phyloP scores from a whole-genome alignment of 202 grass and related monocot genomes.

The Panicum hallii region DNA sequence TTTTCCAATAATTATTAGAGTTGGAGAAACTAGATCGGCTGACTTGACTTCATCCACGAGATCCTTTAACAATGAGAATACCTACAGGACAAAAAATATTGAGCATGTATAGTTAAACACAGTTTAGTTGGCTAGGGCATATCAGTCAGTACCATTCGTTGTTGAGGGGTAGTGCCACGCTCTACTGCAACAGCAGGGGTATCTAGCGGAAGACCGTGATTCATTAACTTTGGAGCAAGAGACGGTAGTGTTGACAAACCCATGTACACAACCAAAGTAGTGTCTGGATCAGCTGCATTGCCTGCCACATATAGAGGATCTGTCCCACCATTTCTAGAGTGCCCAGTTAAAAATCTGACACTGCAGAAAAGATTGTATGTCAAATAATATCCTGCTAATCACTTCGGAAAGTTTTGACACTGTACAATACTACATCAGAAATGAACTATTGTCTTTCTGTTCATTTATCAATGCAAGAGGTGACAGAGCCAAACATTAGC shows the following conservation, averaged over 20 bases:
- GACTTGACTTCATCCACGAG: conserved; percentile 73
- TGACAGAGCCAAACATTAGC: conserved; percentile 10
- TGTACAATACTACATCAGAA: conserved; percentile 9
- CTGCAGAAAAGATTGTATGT: conserved; percentile 57
- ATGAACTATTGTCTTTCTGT: neutral
- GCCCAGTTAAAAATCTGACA: conserved; percentile 95
- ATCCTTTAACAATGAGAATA: conserved; percentile 75
- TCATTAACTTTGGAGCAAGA: conserved; percentile 81
- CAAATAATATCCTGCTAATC: neutral
- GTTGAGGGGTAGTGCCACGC: conserved; percentile 86
- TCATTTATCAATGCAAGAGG: conserved; percentile 8
- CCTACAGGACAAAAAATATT: conserved; percentile 54
- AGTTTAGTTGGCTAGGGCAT: neutral
- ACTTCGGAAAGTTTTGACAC: neutral
- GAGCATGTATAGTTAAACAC: neutral
- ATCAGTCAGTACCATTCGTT: conserved; percentile 62
- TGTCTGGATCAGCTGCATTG: conserved; percentile 86
- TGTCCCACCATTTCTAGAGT: conserved; percentile 96
- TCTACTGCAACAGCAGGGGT: conserved; percentile 93
- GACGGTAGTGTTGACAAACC: conserved; percentile 84
- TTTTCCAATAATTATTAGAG: conserved; percentile 87
- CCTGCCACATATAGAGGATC: conserved; percentile 88
- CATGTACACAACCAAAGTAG: conserved; percentile 98
- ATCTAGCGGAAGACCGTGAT: conserved; percentile 75
- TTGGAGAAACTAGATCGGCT: conserved; percentile 68